A percentile compares a stretch with the other conserved stretches of the same genome.
Conservation (phyloP, 2,329 filamentous ascomycete genomes). For the Talaromyces sp. region DNA sequence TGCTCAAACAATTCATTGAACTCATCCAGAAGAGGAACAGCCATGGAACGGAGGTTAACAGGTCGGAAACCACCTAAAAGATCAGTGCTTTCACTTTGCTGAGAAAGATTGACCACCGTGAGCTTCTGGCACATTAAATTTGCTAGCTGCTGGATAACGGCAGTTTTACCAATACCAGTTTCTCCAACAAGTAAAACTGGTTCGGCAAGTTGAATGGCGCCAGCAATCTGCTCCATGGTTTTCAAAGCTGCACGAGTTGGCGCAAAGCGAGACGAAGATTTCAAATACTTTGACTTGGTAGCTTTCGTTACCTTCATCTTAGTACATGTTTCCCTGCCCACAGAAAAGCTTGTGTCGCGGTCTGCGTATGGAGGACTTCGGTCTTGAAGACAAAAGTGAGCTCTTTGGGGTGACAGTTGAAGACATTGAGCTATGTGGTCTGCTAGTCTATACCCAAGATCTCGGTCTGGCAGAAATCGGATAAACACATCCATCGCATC, state of each 20-base stretch:
- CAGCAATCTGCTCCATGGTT: constrained; percentile 81
- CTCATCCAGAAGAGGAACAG: constrained; percentile 85
- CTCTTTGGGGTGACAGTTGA: constrained; percentile 75
- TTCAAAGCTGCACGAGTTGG: constrained; percentile 80
- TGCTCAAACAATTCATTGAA: constrained; percentile 85
- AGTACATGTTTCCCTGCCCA: constrained; percentile 61
- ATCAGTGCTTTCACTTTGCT: constrained; percentile 97
- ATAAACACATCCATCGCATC: constrained; percentile 92
- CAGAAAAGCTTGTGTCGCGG: constrained; percentile 51
- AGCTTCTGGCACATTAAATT: constrained; percentile 78
- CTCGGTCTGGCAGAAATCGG: constrained; percentile 66
- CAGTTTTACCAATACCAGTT: constrained; percentile 97
- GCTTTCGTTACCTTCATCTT: constrained; percentile 50
- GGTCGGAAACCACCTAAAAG: constrained; percentile 94
- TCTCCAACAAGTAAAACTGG: constrained; percentile 94
- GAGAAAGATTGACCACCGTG: constrained; percentile 90
- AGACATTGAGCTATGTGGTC: constrained; percentile 77
- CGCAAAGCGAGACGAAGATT: constrained; percentile 59
- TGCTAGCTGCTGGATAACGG: constrained; percentile 87
- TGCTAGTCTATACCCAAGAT: constrained; percentile 50
- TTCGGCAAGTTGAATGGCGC: constrained; percentile 77
- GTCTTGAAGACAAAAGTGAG: constrained; percentile 68
- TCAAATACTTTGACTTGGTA: constrained; percentile 39
- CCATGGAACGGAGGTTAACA: constrained; percentile 80
- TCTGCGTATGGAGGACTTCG: constrained; percentile 68